Conservation (phyloP, 768 basidiomycete genomes). For the Sarcomyxa edulis region DNA sequence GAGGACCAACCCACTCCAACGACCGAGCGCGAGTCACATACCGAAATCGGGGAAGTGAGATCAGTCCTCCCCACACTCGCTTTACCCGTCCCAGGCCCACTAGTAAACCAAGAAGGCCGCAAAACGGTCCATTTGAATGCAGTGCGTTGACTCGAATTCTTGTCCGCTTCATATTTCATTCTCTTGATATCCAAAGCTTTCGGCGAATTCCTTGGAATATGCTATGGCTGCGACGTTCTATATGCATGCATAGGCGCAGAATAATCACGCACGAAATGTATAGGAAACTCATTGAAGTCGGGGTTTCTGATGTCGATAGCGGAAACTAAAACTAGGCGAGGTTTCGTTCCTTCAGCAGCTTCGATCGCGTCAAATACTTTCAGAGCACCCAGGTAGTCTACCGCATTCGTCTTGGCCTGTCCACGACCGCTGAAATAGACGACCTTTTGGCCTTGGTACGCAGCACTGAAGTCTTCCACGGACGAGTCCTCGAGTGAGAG, state of each 20-base stretch:
- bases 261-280: conserved; percentile 41
- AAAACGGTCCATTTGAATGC: conserved; percentile 64
- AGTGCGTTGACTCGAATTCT: conserved; percentile 40
- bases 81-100: conserved; percentile 45
- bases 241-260: neutral
- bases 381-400: conserved; percentile 59
- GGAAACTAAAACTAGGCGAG: conserved; percentile 54
- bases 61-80: conserved; percentile 50
- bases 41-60: conserved; percentile 40
- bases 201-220: conserved; percentile 34
- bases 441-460: conserved; percentile 37
- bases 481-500: conserved; percentile 54
- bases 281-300: conserved; percentile 39
- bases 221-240: conserved; percentile 43
- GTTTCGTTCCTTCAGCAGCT: conserved; percentile 36
- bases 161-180: conserved; percentile 49
- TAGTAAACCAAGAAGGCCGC: conserved; percentile 54
- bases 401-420: conserved; percentile 46
- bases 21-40: conserved; percentile 27
- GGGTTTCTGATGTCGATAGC: conserved; percentile 52
- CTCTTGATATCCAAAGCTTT: conserved; percentile 39
- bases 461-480: conserved; percentile 35
- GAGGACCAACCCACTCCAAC: neutral
- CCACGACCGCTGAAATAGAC: conserved; percentile 56
- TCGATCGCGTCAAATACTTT: conserved; percentile 72